Conservation (phyloP, 75 land plant genomes). For the Sequoia sempervirens region DNA sequence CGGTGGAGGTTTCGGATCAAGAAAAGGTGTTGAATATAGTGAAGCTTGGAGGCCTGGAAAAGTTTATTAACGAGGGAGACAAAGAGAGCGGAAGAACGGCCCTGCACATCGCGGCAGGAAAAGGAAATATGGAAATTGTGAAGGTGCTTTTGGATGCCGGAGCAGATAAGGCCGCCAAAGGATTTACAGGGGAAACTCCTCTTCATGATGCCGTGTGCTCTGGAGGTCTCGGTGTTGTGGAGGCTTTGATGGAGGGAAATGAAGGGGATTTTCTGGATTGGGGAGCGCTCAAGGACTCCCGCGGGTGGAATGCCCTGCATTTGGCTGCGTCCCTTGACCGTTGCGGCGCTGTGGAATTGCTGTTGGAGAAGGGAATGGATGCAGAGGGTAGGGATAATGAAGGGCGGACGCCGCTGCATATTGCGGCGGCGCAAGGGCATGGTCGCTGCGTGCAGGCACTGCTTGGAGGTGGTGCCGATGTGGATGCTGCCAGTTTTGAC, state of each 20-base stretch:
- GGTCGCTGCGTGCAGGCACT: slow-evolving; percentile 18
- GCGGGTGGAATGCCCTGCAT: slow-evolving; percentile 20
- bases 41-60: slow-evolving; percentile 8
- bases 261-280: not conserved
- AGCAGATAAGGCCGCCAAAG: not conserved
- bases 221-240: slow-evolving; percentile 1
- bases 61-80: slow-evolving; percentile 15
- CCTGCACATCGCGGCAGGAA: slow-evolving; percentile 16
- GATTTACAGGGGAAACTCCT: slow-evolving; percentile 15
- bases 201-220: slow-evolving; percentile 17
- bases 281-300: slow-evolving; percentile 1
- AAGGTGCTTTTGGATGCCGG: slow-evolving; percentile 17
- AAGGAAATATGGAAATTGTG: slow-evolving; percentile 14
- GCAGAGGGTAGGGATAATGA: slow-evolving; percentile 29
- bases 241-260: slow-evolving; percentile 5
- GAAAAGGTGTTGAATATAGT: not conserved
- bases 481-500: slow-evolving; percentile 34
- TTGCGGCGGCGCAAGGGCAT: slow-evolving; percentile 29
- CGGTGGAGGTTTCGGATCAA: slow-evolving; percentile 1
- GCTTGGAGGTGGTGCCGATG: slow-evolving; percentile 41
- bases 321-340: slow-evolving; percentile 16
- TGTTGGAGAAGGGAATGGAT: slow-evolving; percentile 11
- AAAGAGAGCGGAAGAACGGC: slow-evolving; percentile 1
- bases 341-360: not conserved
- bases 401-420: slow-evolving; percentile 40